Conservation (phyloP, 2,329 filamentous ascomycete genomes). For the Ceratocystis diversiconidia region DNA sequence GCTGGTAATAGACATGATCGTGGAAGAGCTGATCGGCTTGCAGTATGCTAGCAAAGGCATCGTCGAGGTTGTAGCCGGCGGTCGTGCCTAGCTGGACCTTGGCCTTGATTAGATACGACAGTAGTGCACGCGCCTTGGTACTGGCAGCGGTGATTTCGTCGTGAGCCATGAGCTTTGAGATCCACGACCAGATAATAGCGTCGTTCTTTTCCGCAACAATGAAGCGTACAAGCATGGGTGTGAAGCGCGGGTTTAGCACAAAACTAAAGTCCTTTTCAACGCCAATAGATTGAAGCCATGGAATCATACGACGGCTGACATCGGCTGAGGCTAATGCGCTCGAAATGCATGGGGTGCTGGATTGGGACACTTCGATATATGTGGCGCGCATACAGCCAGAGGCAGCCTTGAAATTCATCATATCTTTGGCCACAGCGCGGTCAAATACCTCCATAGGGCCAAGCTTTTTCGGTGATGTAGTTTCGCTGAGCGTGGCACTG, state of each 20-base stretch:
- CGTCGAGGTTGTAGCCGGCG: conserved; percentile 31
- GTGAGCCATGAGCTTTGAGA: conserved; percentile 29
- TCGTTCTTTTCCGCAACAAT: conserved; percentile 40
- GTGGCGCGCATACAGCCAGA: conserved; percentile 40
- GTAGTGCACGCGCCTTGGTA: conserved; percentile 23
- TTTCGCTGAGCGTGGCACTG: conserved; percentile 7
- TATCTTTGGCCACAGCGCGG: conserved; percentile 38
- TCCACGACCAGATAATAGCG: conserved; percentile 39
- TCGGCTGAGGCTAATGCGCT: conserved; percentile 30
- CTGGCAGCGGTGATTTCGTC: conserved; percentile 19
- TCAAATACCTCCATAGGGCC: conserved; percentile 43
- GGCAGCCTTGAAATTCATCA: conserved; percentile 41
- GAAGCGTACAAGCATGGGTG: conserved; percentile 33
- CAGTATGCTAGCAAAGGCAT: conserved; percentile 35
- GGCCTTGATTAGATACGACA: conserved; percentile 31
- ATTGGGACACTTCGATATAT: conserved; percentile 28
- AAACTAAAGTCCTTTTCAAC: conserved; percentile 34
- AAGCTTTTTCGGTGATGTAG: conserved; percentile 19
- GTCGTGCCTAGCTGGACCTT: conserved; percentile 23
- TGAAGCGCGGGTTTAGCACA: conserved; percentile 28
- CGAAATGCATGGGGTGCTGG: conserved; percentile 25
- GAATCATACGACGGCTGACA: conserved; percentile 35
- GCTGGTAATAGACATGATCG: conserved; percentile 24
- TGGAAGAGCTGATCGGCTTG: conserved; percentile 33
- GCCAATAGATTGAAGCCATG: conserved; percentile 41